Conservation (phyloP, 345 rosid genomes). For the Rhodamnia argentea region DNA sequence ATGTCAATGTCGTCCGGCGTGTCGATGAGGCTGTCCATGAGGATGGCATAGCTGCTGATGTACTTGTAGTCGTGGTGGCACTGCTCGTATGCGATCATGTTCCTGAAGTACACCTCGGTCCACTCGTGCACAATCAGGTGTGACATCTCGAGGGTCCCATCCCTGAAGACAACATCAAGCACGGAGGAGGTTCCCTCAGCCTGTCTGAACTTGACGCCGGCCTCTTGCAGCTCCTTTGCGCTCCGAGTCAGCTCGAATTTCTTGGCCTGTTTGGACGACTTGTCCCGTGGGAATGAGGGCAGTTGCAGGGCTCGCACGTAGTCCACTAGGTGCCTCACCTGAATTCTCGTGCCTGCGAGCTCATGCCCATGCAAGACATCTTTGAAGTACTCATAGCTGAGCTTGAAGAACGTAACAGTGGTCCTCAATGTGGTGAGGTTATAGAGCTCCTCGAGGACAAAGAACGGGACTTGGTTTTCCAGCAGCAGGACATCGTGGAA, state of each 20-base stretch:
- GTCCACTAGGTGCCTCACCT: constrained; percentile 7
- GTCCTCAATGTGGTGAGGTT: not conserved
- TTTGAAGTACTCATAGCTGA: constrained; percentile 14
- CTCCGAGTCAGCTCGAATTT: constrained; percentile 8
- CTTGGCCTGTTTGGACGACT: not conserved
- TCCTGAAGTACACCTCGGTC: constrained; percentile 13
- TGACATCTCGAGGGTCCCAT: constrained; percentile 18
- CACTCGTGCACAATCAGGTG: constrained; percentile 9
- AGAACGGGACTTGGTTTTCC: constrained; percentile 11
- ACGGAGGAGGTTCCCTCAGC: not conserved
- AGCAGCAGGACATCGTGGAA: constrained; percentile 11
- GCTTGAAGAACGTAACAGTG: not conserved
- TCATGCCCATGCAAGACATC: constrained; percentile 11
- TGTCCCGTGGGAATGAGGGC: not conserved
- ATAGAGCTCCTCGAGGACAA: constrained; percentile 6
- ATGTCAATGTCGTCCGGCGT: not conserved
- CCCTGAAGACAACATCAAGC: constrained; percentile 12
- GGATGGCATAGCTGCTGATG: constrained; percentile 5
- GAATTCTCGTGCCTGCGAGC: not conserved
- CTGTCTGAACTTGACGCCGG: constrained; percentile 21
- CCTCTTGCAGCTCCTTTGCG: constrained; percentile 20
- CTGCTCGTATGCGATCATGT: constrained; percentile 25
- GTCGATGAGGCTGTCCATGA: constrained; percentile 9
- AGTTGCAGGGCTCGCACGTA: constrained; percentile 6
- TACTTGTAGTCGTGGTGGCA: constrained; percentile 5